A percentile compares a stretch with the other conserved stretches of the same genome.
These are phyloP conservation scores for Sphenostylis stenocarpa DNA, from an alignment of 306 rosid genomes.

Conservation along the genomic window DNA sequence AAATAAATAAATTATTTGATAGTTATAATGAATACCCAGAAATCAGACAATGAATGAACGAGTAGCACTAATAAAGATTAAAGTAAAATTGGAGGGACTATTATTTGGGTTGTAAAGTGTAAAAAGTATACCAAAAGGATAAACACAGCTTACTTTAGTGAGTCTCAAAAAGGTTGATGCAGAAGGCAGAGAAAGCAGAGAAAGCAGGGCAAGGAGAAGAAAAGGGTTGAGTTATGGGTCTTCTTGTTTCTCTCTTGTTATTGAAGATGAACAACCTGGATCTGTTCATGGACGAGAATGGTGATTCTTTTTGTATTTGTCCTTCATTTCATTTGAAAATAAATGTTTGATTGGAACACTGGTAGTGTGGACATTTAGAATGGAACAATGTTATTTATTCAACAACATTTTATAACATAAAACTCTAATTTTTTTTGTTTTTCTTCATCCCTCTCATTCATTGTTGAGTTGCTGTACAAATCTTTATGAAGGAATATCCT, in stretches of 20 bases:
- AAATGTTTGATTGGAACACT: neutral
- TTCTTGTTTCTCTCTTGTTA: neutral
- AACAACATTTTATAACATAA: neutral
- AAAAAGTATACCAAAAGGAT: too few species aligned
- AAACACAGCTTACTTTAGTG: conserved; percentile 36
- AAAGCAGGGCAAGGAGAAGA: neutral
- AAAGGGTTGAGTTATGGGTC: neutral
- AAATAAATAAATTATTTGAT: neutral
- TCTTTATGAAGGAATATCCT: neutral
- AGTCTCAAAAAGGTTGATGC: neutral
- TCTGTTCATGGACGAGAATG: neutral
- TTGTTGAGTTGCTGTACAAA: neutral
- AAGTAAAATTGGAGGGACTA: neutral
- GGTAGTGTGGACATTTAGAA: conserved; percentile 2
- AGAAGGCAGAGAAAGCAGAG: conserved; percentile 6
- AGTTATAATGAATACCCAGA: neutral
- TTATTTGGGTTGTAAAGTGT: neutral
- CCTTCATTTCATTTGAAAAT: neutral
- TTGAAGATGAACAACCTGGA: conserved; percentile 19
- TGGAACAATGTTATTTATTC: neutral
- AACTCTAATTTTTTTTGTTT: neutral
- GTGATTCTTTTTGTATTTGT: neutral
- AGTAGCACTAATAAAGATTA: neutral
- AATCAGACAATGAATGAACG: neutral
- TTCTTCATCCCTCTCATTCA: neutral